Conservation (phyloP, 1,284 basidiomycete species). For the Neotropicomus parvogracilis region DNA sequence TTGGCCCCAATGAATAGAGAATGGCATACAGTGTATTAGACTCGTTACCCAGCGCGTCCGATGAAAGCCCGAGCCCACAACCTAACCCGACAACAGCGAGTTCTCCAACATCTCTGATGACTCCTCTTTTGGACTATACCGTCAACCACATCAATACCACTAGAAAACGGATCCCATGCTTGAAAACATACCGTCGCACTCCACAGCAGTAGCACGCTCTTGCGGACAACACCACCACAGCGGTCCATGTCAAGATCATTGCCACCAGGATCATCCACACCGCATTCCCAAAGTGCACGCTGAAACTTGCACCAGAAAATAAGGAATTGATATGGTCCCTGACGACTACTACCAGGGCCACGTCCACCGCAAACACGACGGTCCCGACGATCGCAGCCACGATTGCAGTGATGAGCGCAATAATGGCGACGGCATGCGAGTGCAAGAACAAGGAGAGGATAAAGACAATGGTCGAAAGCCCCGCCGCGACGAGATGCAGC, state of each 20-base stretch:
- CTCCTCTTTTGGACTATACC: slow-evolving; percentile 12
- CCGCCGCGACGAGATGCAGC: slow-evolving; percentile 62
- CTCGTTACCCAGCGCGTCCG: background rate
- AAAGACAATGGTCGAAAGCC: slow-evolving; percentile 52
- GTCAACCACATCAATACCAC: slow-evolving; percentile 9
- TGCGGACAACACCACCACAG: slow-evolving; percentile 56
- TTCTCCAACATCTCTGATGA: slow-evolving; percentile 7
- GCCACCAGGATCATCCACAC: slow-evolving; percentile 67
- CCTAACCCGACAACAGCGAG: background rate
- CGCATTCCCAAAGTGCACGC: slow-evolving; percentile 58
- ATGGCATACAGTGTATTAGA: too few species aligned
- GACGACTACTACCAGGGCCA: slow-evolving; percentile 55
- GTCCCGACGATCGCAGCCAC: slow-evolving; percentile 51
- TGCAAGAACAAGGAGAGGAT: slow-evolving; percentile 55
- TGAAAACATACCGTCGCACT: slow-evolving; percentile 37
- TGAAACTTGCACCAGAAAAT: slow-evolving; percentile 40
- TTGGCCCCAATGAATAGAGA: too few species aligned
- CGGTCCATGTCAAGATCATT: slow-evolving; percentile 53
- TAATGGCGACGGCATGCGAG: slow-evolving; percentile 51
- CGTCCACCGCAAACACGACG: slow-evolving; percentile 56
- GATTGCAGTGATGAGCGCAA: slow-evolving; percentile 55
- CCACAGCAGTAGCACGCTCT: slow-evolving; percentile 69
- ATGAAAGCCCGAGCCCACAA: background rate
- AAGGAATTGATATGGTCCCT: slow-evolving; percentile 42
- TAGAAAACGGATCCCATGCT: background rate